Evolutionary conservation across 768 basidiomycete genomes (phyloP).

Genomic region (Kwoniella mangroviensis): DNA sequence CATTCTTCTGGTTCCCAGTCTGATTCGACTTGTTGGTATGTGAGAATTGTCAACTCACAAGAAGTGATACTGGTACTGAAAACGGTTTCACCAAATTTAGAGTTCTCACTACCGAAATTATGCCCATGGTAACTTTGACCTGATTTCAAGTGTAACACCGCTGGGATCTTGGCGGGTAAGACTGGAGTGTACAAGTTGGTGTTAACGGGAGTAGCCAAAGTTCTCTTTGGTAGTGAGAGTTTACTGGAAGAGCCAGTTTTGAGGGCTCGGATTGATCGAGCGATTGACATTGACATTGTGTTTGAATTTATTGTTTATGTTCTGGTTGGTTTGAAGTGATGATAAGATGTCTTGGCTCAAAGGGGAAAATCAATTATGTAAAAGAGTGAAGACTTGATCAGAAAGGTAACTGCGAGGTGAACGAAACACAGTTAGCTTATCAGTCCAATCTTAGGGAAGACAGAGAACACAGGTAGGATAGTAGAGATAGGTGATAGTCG

Average conservation of each 20-base stretch:
- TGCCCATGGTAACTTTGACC: conserved; percentile 90
- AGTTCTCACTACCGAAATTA: conserved; percentile 84
- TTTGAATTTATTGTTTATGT: conserved; percentile 7
- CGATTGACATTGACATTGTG: conserved; percentile 3
- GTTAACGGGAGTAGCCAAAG: conserved; percentile 47
- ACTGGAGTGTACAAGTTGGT: conserved; percentile 45
- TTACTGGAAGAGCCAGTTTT: conserved; percentile 23
- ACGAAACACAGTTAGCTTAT: too few species aligned
- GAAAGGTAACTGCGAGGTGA: conserved; percentile 44
- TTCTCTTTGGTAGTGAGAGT: conserved; percentile 34
- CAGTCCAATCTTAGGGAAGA: too few species aligned
- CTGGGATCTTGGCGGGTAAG: conserved; percentile 63
- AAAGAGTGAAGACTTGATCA: conserved; percentile 54
- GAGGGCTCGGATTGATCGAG: conserved; percentile 28
- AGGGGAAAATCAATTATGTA: conserved; percentile 30
- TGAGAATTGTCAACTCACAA: conserved; percentile 64
- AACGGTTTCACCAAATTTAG: conserved; percentile 93
- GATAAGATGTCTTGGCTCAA: not conserved
- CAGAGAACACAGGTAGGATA: too few species aligned
- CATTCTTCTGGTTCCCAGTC: too few species aligned
- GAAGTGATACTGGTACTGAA: conserved; percentile 99
- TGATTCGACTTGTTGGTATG: too few species aligned
- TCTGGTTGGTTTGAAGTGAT: not conserved
- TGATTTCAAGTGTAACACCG: conserved; percentile 86
- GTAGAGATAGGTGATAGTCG: too few species aligned